Conservation (phyloP, 192 early-diverging fungal genomes). For the Coemansia nantahalensis region DNA sequence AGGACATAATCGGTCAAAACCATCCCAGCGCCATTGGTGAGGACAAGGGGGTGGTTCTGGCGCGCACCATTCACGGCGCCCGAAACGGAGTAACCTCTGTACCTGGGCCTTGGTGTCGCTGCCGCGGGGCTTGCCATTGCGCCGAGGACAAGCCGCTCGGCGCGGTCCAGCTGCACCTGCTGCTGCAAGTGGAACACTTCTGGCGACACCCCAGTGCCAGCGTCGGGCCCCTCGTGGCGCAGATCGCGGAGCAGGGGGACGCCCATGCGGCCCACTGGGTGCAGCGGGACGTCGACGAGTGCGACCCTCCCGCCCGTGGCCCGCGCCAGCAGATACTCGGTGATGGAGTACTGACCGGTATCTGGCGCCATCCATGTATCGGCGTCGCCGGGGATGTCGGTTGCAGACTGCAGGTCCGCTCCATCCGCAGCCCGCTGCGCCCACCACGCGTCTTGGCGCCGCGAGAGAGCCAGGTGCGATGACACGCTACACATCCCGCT, state of each 20-base stretch:
- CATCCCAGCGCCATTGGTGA: constrained; percentile 44
- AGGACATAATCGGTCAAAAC: constrained; percentile 44
- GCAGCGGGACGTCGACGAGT: constrained; percentile 9
- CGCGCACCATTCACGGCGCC: background rate
- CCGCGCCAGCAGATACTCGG: constrained; percentile 34
- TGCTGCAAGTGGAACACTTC: constrained; percentile 6
- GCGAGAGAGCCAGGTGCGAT: constrained; percentile 19
- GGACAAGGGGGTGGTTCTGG: constrained; percentile 23
- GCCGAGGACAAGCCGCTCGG: background rate
- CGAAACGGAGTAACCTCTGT: constrained; percentile 3
- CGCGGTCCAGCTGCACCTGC: background rate
- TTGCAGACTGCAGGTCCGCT: constrained; percentile 2
- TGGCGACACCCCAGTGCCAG: background rate
- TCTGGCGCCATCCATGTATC: constrained; percentile 45
- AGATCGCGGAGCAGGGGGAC: constrained; percentile 34
- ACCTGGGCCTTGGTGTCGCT: background rate
- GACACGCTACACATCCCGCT: constrained; percentile 34
- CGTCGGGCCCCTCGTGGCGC: constrained; percentile 10
- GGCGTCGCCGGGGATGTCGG: constrained; percentile 16
- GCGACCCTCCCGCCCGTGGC: constrained; percentile 8
- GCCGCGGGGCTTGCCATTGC: background rate
- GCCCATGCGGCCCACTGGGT: constrained; percentile 25
- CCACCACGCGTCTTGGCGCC: constrained; percentile 27
- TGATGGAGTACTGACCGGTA: constrained; percentile 41
- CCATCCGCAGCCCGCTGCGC: background rate